A percentile compares a stretch with the other conserved stretches of the same genome.
These are phyloP conservation scores for Pestalotiopsis fici DNA, from an alignment of 2,329 filamentous ascomycete species.

Conservation along the genomic window DNA sequence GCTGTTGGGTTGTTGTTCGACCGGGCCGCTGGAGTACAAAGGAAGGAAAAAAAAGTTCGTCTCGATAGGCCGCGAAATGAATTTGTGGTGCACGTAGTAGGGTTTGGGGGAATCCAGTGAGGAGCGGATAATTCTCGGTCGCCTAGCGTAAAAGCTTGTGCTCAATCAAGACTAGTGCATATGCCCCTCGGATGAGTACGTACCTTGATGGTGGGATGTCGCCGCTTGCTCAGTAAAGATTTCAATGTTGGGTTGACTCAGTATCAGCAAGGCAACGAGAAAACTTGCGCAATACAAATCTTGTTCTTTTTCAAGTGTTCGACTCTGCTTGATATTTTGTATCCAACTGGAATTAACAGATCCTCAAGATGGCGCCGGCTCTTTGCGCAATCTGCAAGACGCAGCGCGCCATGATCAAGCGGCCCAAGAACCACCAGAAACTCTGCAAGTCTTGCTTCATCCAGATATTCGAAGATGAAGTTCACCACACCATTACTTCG, in stretches of 20 bases:
- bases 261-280: neutral
- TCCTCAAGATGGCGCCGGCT: conserved; percentile 68
- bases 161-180: neutral
- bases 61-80: conserved; percentile 16
- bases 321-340: neutral
- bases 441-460: conserved; percentile 91
- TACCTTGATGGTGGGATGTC: conserved; percentile 3
- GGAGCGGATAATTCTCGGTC: conserved; percentile 6
- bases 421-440: conserved; percentile 93
- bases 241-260: neutral
- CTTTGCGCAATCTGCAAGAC: conserved; percentile 76
- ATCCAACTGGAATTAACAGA: neutral
- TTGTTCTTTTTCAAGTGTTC: neutral
- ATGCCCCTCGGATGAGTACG: neutral
- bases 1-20: conserved; percentile 40
- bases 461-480: conserved; percentile 83
- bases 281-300: neutral
- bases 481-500: conserved; percentile 86
- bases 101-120: conserved; percentile 20
- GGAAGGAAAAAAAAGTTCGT: conserved; percentile 29
- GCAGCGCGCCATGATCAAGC: conserved; percentile 82
- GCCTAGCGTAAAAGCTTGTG: neutral
- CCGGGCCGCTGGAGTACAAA: conserved; percentile 35
- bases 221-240: neutral
- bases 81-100: conserved; percentile 26